Evolutionary conservation across 257 asterid genomes (phyloP).

Genomic region (Sherardia arvensis): DNA sequence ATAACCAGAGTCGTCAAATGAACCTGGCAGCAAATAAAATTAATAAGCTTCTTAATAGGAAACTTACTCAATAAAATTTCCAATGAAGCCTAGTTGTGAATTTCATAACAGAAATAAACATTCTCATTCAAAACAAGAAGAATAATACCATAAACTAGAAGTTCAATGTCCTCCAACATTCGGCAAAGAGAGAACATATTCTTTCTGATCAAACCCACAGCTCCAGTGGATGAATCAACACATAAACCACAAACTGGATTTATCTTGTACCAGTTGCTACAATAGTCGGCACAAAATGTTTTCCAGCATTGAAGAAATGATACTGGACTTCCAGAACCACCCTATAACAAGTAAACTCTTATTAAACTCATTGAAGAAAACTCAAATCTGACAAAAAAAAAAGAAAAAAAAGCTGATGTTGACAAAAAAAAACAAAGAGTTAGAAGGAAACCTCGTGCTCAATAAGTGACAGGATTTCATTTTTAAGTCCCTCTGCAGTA

Average conservation of each 20-base stretch:
- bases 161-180: conserved; percentile 73
- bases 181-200: conserved; percentile 66
- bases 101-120: conserved; percentile 15
- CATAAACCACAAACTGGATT: conserved; percentile 74
- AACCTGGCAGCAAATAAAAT: conserved; percentile 36
- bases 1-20: conserved; percentile 40
- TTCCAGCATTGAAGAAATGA: conserved; percentile 67
- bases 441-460: conserved; percentile 56
- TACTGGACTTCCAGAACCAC: conserved; percentile 54
- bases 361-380: conserved; percentile 15
- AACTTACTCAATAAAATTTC: conserved; percentile 10
- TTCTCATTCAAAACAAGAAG: conserved; percentile 6
- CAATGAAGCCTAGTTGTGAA: conserved; percentile 6
- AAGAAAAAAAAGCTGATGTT: background rate
- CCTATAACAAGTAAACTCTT: conserved; percentile 38
- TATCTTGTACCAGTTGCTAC: conserved; percentile 60
- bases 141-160: conserved; percentile 55
- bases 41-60: conserved; percentile 15
- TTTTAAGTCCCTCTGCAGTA: conserved; percentile 73
- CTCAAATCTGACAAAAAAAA: background rate
- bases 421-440: conserved; percentile 3
- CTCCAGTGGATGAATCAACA: conserved; percentile 64
- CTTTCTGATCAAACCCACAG: conserved; percentile 71
- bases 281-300: conserved; percentile 49
- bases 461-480: conserved; percentile 64